Evolutionary conservation across 495 filamentous ascomycete species (phyloP).

Genomic region (Neurospora hispaniola): DNA sequence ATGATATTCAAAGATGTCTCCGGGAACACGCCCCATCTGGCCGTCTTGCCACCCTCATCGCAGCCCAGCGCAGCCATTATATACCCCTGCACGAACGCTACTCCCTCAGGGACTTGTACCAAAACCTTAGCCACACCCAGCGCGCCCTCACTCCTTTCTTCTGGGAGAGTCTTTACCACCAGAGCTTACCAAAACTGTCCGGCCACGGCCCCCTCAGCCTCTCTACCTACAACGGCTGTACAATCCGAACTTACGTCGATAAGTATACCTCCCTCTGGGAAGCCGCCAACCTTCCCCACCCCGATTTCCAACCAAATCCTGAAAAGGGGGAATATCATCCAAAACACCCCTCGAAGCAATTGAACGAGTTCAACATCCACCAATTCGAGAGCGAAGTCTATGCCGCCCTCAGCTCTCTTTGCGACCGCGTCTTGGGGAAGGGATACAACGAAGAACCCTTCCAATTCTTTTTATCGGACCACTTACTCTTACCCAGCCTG

Average conservation of each 20-base stretch:
- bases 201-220: background rate
- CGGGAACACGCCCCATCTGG: background rate
- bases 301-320: background rate
- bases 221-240: background rate
- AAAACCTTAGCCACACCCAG: constrained; percentile 14
- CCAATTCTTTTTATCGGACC: constrained; percentile 19
- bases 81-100: constrained; percentile 5
- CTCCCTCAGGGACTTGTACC: constrained; percentile 9
- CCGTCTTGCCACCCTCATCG: constrained; percentile 3
- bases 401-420: background rate
- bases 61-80: constrained; percentile 22
- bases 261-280: background rate
- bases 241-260: background rate
- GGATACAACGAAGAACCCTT: constrained; percentile 3
- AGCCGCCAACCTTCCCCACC: background rate
- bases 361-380: background rate
- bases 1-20: constrained; percentile 7
- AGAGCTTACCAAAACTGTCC: background rate
- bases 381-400: background rate
- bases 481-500: constrained; percentile 21
- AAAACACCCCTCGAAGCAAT: background rate
- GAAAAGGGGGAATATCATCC: background rate
- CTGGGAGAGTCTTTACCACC: constrained; percentile 14
- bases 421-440: background rate
- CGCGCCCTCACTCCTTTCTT: constrained; percentile 23